Evolutionary conservation across 2,329 filamentous ascomycete genomes (phyloP).

Genomic region (Trichoderma atroviride): DNA sequence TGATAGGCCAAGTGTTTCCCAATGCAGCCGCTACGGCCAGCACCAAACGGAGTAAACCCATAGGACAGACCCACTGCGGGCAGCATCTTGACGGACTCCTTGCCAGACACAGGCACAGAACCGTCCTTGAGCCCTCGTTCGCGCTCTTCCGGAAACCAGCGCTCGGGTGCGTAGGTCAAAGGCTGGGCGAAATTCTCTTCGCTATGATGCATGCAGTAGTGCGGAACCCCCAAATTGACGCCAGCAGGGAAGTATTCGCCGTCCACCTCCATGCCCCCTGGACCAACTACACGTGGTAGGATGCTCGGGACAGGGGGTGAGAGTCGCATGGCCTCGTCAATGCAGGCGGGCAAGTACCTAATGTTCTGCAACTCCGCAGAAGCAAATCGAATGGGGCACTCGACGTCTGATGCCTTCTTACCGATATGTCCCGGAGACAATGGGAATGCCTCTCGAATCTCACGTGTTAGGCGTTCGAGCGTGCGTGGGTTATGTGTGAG

Average conservation of each 20-base stretch:
- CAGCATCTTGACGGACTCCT: conserved; percentile 18
- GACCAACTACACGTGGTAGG: conserved; percentile 22
- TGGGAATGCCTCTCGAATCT: conserved; percentile 27
- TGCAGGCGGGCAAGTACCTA: conserved; percentile 27
- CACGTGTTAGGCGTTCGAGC: conserved; percentile 21
- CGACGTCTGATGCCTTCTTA: conserved; percentile 8
- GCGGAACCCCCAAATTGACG: conserved; percentile 26
- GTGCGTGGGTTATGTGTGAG: conserved; percentile 25
- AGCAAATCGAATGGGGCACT: conserved; percentile 26
- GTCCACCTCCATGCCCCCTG: conserved; percentile 25
- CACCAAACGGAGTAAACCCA: conserved; percentile 27
- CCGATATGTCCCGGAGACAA: background rate
- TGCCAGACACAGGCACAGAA: conserved; percentile 19
- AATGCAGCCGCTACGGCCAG: conserved; percentile 26
- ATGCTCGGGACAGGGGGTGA: conserved; percentile 25
- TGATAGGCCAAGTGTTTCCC: conserved; percentile 28
- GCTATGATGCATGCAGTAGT: conserved; percentile 27
- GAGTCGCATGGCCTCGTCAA: conserved; percentile 29
- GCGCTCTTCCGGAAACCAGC: conserved; percentile 26
- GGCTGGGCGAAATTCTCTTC: conserved; percentile 27
- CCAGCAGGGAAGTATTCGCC: conserved; percentile 29
- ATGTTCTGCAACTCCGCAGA: conserved; percentile 22
- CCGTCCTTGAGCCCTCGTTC: background rate
- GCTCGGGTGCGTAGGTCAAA: conserved; percentile 23
- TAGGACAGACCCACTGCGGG: conserved; percentile 15